A percentile compares a stretch with the other conserved stretches of the same genome.
Conservation (phyloP, 306 rosid genomes). For the Vicia faba region DNA sequence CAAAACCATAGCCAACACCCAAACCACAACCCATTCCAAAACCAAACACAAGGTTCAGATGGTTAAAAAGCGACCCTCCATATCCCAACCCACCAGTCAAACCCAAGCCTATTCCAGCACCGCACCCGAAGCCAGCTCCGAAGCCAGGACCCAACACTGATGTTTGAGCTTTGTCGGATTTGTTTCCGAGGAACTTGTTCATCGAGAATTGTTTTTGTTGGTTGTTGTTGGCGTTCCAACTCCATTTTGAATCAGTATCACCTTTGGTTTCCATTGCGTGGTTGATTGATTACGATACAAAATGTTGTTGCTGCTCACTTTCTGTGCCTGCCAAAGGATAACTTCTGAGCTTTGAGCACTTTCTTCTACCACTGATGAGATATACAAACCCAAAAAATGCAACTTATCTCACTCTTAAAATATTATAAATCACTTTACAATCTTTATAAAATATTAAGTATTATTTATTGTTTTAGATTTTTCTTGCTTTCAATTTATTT, state of each 20-base stretch:
- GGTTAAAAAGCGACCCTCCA: constrained; percentile 47
- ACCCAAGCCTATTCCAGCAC: constrained; percentile 51
- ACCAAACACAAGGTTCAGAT: constrained; percentile 41
- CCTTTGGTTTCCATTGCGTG: constrained; percentile 33
- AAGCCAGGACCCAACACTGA: constrained; percentile 49
- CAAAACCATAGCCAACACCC: constrained; percentile 50
- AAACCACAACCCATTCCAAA: constrained; percentile 53
- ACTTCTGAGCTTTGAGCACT: background rate
- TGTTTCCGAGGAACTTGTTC: constrained; percentile 36
- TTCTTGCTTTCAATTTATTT: no score
- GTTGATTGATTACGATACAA: background rate
- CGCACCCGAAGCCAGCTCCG: constrained; percentile 55
- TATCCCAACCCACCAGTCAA: constrained; percentile 49
- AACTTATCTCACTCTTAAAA: no score
- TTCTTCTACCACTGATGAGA: no score
- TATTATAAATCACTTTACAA: no score
- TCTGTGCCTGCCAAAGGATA: background rate
- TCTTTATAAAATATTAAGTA: no score
- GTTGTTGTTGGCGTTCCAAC: constrained; percentile 38
- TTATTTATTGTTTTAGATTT: no score
- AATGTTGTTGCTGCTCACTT: background rate
- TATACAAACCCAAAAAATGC: no score
- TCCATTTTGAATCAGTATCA: constrained; percentile 43
- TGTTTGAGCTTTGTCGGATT: constrained; percentile 23
- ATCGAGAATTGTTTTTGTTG: constrained; percentile 38